phyloP scores from a whole-genome alignment of 2,329 filamentous ascomycete species.

The Colletotrichum tropicale region DNA sequence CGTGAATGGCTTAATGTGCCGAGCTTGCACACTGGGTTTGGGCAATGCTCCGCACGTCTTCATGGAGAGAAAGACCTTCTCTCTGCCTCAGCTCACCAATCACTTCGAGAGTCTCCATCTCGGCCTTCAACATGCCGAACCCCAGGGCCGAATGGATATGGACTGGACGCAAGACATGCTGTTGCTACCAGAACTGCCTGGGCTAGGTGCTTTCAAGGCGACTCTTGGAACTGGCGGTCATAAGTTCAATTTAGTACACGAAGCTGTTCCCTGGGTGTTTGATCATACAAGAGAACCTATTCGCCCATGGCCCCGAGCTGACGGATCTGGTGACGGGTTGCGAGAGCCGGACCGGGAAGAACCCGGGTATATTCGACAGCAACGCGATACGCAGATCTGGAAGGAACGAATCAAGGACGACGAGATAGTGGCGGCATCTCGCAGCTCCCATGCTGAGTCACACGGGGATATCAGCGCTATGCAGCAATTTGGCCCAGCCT shows the following conservation, averaged over 20 bases:
- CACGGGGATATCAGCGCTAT: background rate
- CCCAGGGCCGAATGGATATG: slow-evolving; percentile 24
- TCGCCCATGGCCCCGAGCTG: background rate
- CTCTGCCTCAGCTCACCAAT: slow-evolving; percentile 64
- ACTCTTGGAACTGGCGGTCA: slow-evolving; percentile 33
- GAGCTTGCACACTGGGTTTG: slow-evolving; percentile 44
- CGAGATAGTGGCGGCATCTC: background rate
- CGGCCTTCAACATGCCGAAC: slow-evolving; percentile 25
- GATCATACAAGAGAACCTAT: background rate
- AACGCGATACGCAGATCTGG: background rate
- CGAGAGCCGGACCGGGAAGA: background rate
- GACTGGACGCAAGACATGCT: slow-evolving; percentile 56
- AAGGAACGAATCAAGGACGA: background rate
- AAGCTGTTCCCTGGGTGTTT: slow-evolving; percentile 42
- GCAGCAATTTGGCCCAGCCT: background rate
- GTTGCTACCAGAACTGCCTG: slow-evolving; percentile 37
- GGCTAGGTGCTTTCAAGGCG: slow-evolving; percentile 31
- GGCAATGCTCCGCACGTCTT: slow-evolving; percentile 36
- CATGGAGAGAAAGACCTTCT: slow-evolving; percentile 45
- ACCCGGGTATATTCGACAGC: background rate
- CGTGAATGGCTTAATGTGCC: slow-evolving; percentile 59
- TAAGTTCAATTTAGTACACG: slow-evolving; percentile 37
- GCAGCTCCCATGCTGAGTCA: background rate
- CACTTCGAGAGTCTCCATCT: slow-evolving; percentile 57
- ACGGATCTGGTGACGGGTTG: background rate